A percentile compares a stretch with the other conserved stretches of the same genome.
phyloP scores from a whole-genome alignment of 2,329 filamentous ascomycete species.

The Leptoxyphium fumago region DNA sequence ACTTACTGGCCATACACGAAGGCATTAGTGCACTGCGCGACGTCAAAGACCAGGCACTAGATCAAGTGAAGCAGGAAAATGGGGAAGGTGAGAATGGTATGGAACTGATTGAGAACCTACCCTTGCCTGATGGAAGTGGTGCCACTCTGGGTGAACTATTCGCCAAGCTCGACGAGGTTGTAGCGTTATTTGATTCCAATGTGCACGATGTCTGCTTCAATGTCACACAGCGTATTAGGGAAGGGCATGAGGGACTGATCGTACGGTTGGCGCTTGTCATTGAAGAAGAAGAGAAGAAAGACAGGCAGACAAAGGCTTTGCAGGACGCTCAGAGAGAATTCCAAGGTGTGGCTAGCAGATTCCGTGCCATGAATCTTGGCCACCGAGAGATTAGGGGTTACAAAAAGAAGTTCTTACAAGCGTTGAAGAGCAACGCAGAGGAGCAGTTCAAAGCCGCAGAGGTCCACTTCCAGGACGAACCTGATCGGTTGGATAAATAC shows the following conservation, averaged over 20 bases:
- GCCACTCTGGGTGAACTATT: constrained; percentile 85
- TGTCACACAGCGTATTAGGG: constrained; percentile 71
- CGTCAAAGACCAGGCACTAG: constrained; percentile 90
- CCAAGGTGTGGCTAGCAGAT: constrained; percentile 80
- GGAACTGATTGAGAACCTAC: constrained; percentile 67
- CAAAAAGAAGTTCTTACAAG: constrained; percentile 84
- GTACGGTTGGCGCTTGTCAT: constrained; percentile 86
- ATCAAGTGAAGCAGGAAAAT: constrained; percentile 57
- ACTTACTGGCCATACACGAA: constrained; percentile 78
- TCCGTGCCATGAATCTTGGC: constrained; percentile 80
- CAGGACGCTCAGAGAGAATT: constrained; percentile 94
- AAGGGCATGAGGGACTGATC: constrained; percentile 76
- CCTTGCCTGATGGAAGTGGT: constrained; percentile 48
- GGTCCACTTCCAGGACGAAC: constrained; percentile 68
- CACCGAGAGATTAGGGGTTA: constrained; percentile 87
- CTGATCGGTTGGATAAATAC: constrained; percentile 67
- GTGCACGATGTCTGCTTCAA: constrained; percentile 79
- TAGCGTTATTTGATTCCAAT: constrained; percentile 94
- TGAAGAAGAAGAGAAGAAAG: constrained; percentile 91
- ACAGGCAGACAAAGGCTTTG: constrained; percentile 76
- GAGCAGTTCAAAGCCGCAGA: constrained; percentile 58
- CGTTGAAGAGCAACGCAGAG: constrained; percentile 59
- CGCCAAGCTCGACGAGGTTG: constrained; percentile 65
- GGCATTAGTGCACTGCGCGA: constrained; percentile 83
- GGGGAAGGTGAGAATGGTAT: constrained; percentile 83